Evolutionary conservation across 441 rosid genomes (phyloP).

Genomic region (Euphorbia schlechtendalii): DNA sequence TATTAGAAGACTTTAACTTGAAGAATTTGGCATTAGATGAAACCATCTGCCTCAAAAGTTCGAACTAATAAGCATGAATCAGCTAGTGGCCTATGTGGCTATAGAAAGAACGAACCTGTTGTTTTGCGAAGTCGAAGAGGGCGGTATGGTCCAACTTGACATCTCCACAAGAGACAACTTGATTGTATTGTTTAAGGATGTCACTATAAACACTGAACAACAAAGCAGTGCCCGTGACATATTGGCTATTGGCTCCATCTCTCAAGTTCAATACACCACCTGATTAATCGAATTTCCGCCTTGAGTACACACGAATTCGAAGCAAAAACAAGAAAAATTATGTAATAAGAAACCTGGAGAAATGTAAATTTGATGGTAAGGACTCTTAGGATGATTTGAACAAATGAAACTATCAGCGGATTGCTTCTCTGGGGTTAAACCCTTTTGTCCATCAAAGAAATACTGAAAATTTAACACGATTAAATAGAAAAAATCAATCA

Average conservation of each 20-base stretch:
- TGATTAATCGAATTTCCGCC: too few species aligned
- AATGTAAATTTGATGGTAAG: slow-evolving; percentile 46
- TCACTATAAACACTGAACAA: slow-evolving; percentile 53
- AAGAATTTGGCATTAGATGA: too few species aligned
- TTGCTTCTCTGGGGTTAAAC: slow-evolving; percentile 38
- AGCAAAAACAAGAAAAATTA: too few species aligned
- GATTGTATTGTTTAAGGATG: slow-evolving; percentile 34
- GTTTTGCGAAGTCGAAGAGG: slow-evolving; percentile 56
- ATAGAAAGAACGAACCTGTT: too few species aligned
- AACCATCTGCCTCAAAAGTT: too few species aligned
- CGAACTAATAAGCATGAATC: too few species aligned
- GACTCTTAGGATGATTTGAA: slow-evolving; percentile 63
- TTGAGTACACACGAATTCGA: too few species aligned
- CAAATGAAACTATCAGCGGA: slow-evolving; percentile 76
- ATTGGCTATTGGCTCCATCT: slow-evolving; percentile 84
- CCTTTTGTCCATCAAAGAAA: slow-evolving; percentile 38
- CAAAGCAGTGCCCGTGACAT: slow-evolving; percentile 62
- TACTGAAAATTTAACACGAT: slow-evolving; percentile 29
- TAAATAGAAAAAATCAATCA: too few species aligned
- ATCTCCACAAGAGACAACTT: slow-evolving; percentile 50
- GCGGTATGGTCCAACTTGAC: slow-evolving; percentile 37
- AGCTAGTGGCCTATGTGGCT: too few species aligned
- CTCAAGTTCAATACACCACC: slow-evolving; percentile 76
- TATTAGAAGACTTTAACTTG: too few species aligned
- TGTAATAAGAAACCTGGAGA: slow-evolving; percentile 79